Evolutionary conservation across 345 rosid genomes (phyloP).

Genomic region (Eutrema heterophyllum): DNA sequence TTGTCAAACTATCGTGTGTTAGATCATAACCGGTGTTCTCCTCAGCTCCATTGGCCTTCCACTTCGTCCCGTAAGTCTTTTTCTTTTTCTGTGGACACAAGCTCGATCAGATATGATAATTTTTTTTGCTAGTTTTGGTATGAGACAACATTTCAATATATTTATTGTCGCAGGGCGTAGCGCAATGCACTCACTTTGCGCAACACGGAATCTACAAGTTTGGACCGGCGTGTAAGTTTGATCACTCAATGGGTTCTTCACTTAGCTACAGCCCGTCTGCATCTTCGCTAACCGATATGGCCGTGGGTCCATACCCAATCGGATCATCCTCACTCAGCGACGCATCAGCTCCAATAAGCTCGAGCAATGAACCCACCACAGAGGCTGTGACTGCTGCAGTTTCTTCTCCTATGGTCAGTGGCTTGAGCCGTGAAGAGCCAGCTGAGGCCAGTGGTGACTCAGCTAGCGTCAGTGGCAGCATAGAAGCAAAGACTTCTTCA

Average conservation of each 20-base stretch:
- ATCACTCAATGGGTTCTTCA: conserved; percentile 64
- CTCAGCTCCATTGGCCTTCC: conserved; percentile 88
- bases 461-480: conserved; percentile 28
- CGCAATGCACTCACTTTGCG: conserved; percentile 58
- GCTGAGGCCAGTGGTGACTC: conserved; percentile 47
- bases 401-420: conserved; percentile 21
- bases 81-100: not conserved
- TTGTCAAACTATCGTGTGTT: not conserved
- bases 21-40: conserved; percentile 29
- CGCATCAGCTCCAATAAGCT: conserved; percentile 46
- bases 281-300: conserved; percentile 90
- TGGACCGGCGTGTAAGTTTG: conserved; percentile 72
- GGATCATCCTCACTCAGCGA: conserved; percentile 52
- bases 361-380: conserved; percentile 44
- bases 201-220: conserved; percentile 74
- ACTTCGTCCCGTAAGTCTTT: conserved; percentile 73
- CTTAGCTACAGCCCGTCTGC: conserved; percentile 87
- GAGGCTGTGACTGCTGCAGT: conserved; percentile 39
- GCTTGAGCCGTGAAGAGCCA: conserved; percentile 37
- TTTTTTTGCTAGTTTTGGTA: not conserved
- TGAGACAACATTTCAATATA: not conserved
- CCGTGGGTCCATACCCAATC: conserved; percentile 75
- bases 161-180: conserved; percentile 53
- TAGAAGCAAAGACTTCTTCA: conserved; percentile 33
- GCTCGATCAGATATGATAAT: not conserved